A percentile compares a stretch with the other conserved stretches of the same genome.
Evolutionary conservation across 2,329 filamentous ascomycete genomes (phyloP).

Genomic region (Microcyclospora tardicrescens): DNA sequence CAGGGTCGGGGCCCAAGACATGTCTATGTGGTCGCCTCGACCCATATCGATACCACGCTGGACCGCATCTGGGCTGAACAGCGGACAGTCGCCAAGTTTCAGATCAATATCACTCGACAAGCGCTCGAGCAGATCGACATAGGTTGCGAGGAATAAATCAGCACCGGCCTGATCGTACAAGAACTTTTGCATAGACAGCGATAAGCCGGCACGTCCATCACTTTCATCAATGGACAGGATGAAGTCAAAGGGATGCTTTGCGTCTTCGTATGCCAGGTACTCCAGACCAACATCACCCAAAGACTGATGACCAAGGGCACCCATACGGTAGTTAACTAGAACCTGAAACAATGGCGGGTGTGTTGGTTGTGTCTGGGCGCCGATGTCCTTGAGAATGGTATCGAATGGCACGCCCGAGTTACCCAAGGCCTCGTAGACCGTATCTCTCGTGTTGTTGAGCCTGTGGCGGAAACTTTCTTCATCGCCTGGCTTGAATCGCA

Average conservation of each 20-base stretch:
- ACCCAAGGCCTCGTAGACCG: conserved; percentile 10
- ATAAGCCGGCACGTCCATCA: neutral
- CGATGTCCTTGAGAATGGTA: conserved; percentile 18
- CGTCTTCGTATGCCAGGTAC: neutral
- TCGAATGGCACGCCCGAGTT: conserved; percentile 20
- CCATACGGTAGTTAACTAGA: conserved; percentile 16
- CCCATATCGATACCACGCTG: neutral
- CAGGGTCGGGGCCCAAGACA: neutral
- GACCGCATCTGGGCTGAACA: neutral
- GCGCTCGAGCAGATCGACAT: neutral
- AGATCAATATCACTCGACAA: neutral
- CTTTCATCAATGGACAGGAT: neutral
- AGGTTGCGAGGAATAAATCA: neutral
- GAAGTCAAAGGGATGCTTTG: neutral
- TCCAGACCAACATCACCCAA: neutral
- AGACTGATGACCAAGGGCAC: neutral
- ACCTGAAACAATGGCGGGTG: conserved; percentile 23
- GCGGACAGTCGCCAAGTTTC: neutral
- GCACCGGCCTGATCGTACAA: neutral
- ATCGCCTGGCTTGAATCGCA: conserved; percentile 14
- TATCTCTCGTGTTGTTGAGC: conserved; percentile 8
- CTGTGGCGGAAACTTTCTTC: conserved; percentile 10
- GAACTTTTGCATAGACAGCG: neutral
- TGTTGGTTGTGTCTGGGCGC: conserved; percentile 8
- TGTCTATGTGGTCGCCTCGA: neutral